A percentile compares a stretch with the other conserved stretches of the same genome.
phyloP scores from a whole-genome alignment of 1,284 basidiomycete genomes.

The Sporisorium exsertum region DNA sequence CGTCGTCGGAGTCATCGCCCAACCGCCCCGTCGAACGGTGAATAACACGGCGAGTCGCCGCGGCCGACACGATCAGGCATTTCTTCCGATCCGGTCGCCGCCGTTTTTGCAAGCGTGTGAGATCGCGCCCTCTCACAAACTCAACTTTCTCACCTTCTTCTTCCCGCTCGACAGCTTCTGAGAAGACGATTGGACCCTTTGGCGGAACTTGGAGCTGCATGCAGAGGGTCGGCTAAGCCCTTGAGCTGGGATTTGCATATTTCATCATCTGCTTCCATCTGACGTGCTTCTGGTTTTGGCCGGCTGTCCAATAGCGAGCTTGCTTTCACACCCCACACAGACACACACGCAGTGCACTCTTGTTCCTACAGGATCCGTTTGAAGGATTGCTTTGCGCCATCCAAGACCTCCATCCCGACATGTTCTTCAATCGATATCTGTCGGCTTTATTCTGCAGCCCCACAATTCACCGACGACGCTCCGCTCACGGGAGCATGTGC shows the following conservation, averaged over 20 bases:
- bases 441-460: background rate
- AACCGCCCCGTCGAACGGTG: background rate
- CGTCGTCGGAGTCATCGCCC: background rate
- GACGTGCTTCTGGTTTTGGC: conserved; percentile 19
- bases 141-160: background rate
- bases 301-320: conserved; percentile 18
- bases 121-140: background rate
- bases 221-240: conserved; percentile 1
- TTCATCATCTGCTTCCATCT: conserved; percentile 36
- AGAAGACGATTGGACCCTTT: conserved; percentile 13
- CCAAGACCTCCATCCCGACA: conserved; percentile 1
- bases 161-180: background rate
- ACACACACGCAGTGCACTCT: background rate
- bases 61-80: background rate
- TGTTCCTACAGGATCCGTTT: background rate
- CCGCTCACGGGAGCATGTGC: background rate
- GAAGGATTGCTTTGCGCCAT: background rate
- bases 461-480: background rate
- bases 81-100: background rate
- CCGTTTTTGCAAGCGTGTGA: background rate
- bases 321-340: conserved; percentile 9
- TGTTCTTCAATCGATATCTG: background rate
- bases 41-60: background rate
- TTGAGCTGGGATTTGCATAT: background rate
- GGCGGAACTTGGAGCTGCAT: background rate